A percentile compares a stretch with the other conserved stretches of the same genome.
Conservation (phyloP, 768 basidiomycete species). For the Megacollybia marginata region DNA sequence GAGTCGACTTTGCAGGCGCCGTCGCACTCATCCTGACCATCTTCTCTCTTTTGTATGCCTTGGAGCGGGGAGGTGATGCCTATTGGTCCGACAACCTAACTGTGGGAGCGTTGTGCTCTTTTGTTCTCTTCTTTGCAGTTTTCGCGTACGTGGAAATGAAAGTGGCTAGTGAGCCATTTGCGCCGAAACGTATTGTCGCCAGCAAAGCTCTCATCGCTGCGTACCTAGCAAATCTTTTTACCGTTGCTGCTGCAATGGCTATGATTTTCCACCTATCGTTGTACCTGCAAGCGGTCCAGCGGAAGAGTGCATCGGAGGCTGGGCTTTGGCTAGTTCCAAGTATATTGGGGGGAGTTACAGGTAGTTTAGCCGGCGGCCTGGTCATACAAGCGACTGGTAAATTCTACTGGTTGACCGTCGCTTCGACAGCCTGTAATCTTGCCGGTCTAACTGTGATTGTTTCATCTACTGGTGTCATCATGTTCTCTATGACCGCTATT, state of each 20-base stretch:
- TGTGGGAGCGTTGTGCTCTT: conserved; percentile 25
- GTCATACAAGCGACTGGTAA: conserved; percentile 53
- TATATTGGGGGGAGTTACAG: conserved; percentile 37
- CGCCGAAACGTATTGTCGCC: conserved; percentile 45
- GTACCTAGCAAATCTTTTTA: conserved; percentile 56
- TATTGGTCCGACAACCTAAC: conserved; percentile 38
- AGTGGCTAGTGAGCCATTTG: conserved; percentile 52
- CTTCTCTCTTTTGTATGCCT: conserved; percentile 48
- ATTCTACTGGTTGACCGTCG: conserved; percentile 44
- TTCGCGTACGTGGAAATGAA: conserved; percentile 42
- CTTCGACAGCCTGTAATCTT: conserved; percentile 29
- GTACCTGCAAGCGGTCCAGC: conserved; percentile 51
- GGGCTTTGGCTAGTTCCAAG: conserved; percentile 45
- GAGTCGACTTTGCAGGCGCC: conserved; percentile 60
- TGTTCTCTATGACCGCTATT: conserved; percentile 29
- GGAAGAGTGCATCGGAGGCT: conserved; percentile 37
- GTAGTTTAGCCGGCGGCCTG: conserved; percentile 45
- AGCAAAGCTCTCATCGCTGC: conserved; percentile 42
- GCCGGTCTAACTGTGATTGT: conserved; percentile 29
- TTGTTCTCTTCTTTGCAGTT: conserved; percentile 22
- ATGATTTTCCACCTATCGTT: conserved; percentile 47
- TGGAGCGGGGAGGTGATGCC: conserved; percentile 47
- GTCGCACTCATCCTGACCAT: conserved; percentile 45
- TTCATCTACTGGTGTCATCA: conserved; percentile 31
- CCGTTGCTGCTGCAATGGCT: conserved; percentile 34